phyloP scores from a whole-genome alignment of 2,329 filamentous ascomycete species.

The Xylaria sp. region DNA sequence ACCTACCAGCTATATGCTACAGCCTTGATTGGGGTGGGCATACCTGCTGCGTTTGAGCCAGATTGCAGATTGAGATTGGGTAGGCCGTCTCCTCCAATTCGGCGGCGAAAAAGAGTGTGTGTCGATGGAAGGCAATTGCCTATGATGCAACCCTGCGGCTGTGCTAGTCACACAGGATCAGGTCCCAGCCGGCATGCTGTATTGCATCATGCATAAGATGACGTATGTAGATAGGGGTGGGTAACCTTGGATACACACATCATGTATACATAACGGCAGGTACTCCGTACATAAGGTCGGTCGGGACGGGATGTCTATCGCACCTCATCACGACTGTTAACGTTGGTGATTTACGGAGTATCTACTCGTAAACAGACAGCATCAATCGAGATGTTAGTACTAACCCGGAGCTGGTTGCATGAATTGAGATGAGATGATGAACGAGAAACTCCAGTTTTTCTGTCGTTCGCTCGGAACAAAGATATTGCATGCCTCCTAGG shows the following conservation, averaged over 20 bases:
- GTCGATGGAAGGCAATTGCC: neutral
- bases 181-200: slow-evolving; percentile 1
- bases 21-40: neutral
- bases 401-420: neutral
- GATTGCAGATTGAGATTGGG: neutral
- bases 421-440: neutral
- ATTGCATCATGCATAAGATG: slow-evolving; percentile 19
- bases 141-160: slow-evolving; percentile 1
- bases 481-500: too few relatives aligned
- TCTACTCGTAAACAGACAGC: too few relatives aligned
- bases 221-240: slow-evolving; percentile 9
- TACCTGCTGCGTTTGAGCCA: neutral
- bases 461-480: too few relatives aligned
- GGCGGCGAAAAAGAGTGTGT: neutral
- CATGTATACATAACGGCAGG: neutral
- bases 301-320: too few relatives aligned
- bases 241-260: neutral
- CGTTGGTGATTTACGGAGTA: too few relatives aligned
- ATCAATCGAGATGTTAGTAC: too few relatives aligned
- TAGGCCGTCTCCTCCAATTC: neutral
- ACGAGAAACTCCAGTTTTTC: neutral
- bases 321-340: too few relatives aligned
- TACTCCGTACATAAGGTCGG: neutral
- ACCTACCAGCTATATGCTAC: neutral
- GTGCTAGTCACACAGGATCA: neutral